Evolutionary conservation across 2,329 filamentous ascomycete genomes (phyloP), one percentile per base, ranked within the genome.

Genomic region (Coccinonectria pachysandricola): DNA sequence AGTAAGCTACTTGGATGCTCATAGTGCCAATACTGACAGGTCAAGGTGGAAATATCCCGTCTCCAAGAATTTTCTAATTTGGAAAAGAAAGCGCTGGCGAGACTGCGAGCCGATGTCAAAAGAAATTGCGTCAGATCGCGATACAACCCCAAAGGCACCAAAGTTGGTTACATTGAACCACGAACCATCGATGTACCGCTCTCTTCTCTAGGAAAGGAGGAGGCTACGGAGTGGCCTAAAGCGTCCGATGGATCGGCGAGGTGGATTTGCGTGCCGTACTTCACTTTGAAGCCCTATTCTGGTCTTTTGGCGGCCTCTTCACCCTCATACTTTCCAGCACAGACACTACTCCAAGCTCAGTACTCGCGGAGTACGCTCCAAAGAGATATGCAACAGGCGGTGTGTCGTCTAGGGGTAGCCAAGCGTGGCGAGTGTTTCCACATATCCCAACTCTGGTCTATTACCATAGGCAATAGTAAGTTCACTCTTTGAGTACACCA

Each of bases 261-360:
- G 12, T 66, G 61, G 61, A 36, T 64, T 3, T 64, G 58, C 15
- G 42, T 66, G 9, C 64, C 64, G 0, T 67, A 65, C 34, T 65
- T 68, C 35, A 53, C 52, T 3, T 49, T 67, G 1, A 53, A 62
- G 26, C 50, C 52, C 13, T 65, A 64, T 30, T 54, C 54, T 0
- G 59, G 57, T 3, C 37, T 60, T 2, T 40, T 48, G 3, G 44
- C 45, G 5, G 46, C 47, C 1, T 46, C 49, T 2, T 49, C 42
- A 14, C 23, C 46, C 6, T 45, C 46, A 5, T 43, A 49, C 2
- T 65, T 63, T 25, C 62, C 63, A 2, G 43, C 54, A 2, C 51
- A 56, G 25, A 64, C 61, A 2, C 36, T 66, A 5, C 39, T 65
- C 1, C 64, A 67, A 37, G 44, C 52, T 2, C 54, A 59, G 6